phyloP scores from a whole-genome alignment of 768 basidiomycete species.

The Cystobasidium ongulense region DNA sequence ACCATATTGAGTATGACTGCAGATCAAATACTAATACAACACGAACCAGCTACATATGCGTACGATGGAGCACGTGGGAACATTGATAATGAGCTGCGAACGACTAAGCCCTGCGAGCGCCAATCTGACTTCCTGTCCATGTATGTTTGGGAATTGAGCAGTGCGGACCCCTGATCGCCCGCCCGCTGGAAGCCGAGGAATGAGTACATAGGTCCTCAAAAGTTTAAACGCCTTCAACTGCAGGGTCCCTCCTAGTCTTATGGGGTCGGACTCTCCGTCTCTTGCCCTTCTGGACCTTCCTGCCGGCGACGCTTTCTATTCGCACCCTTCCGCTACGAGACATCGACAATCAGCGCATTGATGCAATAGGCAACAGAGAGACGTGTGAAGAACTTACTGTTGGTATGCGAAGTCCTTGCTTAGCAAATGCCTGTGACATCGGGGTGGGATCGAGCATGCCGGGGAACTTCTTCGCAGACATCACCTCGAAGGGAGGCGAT shows the following conservation, averaged over 20 bases:
- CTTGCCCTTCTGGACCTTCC: background rate
- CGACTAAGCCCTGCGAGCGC: background rate
- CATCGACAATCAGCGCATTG: background rate
- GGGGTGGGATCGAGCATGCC: conserved; percentile 33
- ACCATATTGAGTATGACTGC: too few species aligned
- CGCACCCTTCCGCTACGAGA: conserved; percentile 12
- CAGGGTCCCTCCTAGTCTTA: background rate
- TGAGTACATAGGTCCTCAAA: background rate
- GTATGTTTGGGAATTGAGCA: too few species aligned
- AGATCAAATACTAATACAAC: background rate
- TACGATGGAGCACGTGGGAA: background rate
- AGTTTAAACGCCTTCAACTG: background rate
- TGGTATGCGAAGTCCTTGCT: conserved; percentile 37
- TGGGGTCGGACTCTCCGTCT: background rate
- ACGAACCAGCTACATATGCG: background rate
- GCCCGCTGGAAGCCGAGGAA: too few species aligned
- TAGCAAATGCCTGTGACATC: conserved; percentile 33
- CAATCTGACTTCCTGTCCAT: background rate
- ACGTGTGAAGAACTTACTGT: conserved; percentile 1
- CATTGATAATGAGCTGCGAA: background rate
- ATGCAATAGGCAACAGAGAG: background rate
- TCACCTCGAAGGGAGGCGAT: conserved; percentile 75
- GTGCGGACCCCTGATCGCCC: too few species aligned
- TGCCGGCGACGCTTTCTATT: conserved; percentile 12
- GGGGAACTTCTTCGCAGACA: conserved; percentile 70